A percentile compares a stretch with the other conserved stretches of the same genome.
These are phyloP conservation scores for Metarhizium brunneum DNA, from an alignment of 2,329 filamentous ascomycete species.

Conservation along the genomic window DNA sequence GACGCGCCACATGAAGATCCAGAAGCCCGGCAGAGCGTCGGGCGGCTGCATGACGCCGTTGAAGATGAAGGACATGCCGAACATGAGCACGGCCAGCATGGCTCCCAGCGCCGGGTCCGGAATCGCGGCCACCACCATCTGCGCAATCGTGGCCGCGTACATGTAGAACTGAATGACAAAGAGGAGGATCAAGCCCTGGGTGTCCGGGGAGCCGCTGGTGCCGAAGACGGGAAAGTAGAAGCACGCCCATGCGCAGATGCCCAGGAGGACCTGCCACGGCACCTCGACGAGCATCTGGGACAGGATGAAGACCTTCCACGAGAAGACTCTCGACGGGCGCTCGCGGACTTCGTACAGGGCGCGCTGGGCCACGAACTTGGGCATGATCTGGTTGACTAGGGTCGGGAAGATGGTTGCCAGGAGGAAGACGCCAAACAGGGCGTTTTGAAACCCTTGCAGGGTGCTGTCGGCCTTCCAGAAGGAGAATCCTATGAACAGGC, in stretches of 20 bases:
- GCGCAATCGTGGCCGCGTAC: neutral
- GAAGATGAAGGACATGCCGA: neutral
- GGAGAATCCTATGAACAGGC: too few species aligned
- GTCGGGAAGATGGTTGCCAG: constrained; percentile 57
- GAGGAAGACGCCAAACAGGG: constrained; percentile 66
- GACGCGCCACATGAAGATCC: constrained; percentile 9
- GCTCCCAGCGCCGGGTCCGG: neutral
- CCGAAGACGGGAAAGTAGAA: neutral
- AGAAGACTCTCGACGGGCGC: constrained; percentile 56
- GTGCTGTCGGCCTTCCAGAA: constrained; percentile 26
- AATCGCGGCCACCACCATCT: too few species aligned
- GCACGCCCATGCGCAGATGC: neutral
- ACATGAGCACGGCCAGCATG: neutral
- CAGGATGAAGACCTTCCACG: constrained; percentile 58
- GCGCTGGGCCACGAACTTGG: constrained; percentile 45
- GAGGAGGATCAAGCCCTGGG: neutral
- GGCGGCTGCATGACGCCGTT: neutral
- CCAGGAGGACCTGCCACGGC: constrained; percentile 14
- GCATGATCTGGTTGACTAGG: constrained; percentile 53
- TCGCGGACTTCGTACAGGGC: too few species aligned
- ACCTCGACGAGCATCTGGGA: constrained; percentile 31
- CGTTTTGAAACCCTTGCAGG: constrained; percentile 58
- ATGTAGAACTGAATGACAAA: neutral
- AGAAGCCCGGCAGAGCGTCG: neutral
- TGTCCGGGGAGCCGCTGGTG: neutral